A percentile compares a stretch with the other conserved stretches of the same genome.
These are phyloP conservation scores for Psilocybe cubensis DNA, from an alignment of 768 basidiomycete species.

Conservation along the genomic window DNA sequence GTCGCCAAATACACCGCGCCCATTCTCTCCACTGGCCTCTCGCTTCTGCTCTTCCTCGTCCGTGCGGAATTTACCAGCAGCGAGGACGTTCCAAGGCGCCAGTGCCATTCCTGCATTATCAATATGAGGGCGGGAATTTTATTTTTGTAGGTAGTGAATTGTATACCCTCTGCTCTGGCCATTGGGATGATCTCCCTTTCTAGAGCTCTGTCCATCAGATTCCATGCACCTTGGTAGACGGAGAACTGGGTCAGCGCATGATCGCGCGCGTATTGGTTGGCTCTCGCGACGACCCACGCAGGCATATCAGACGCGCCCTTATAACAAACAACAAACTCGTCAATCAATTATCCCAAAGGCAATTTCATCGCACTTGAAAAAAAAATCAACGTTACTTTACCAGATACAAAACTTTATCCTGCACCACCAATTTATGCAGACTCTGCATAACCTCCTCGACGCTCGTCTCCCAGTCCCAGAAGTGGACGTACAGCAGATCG, in stretches of 20 bases:
- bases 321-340: neutral
- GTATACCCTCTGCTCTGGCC: conserved; percentile 42
- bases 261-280: conserved; percentile 52
- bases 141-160: conserved; percentile 14
- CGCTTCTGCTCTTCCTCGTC: conserved; percentile 38
- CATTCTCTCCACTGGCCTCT: conserved; percentile 40
- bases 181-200: conserved; percentile 58
- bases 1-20: conserved; percentile 16
- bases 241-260: conserved; percentile 54
- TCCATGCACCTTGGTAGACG: conserved; percentile 56
- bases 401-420: conserved; percentile 53
- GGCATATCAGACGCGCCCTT: conserved; percentile 46
- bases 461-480: conserved; percentile 55
- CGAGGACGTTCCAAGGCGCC: conserved; percentile 36
- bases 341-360: neutral
- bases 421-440: conserved; percentile 51
- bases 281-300: conserved; percentile 51
- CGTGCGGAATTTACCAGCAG: conserved; percentile 52
- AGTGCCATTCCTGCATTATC: conserved; percentile 23
- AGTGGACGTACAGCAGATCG: conserved; percentile 48
- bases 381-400: conserved; percentile 17
- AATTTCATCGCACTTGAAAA: no score
- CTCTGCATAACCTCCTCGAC: conserved; percentile 61
- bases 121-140: no score
- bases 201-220: conserved; percentile 45